These are phyloP conservation scores for Fusarium circinatum DNA, from an alignment of 2,329 filamentous ascomycete genomes.

Conservation along the genomic window DNA sequence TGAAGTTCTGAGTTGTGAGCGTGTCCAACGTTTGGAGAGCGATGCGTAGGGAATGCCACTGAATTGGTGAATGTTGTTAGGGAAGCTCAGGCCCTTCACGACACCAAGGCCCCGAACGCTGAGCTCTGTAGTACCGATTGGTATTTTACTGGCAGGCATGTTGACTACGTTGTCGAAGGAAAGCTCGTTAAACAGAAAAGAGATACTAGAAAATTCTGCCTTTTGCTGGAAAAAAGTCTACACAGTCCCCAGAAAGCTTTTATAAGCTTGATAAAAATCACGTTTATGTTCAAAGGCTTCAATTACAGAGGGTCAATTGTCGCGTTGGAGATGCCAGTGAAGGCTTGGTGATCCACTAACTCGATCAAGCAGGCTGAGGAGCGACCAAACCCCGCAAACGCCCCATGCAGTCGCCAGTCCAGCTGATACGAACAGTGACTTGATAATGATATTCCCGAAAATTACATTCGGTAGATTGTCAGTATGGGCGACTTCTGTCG, in stretches of 20 bases:
- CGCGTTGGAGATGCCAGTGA: not conserved
- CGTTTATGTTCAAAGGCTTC: rapidly evolving
- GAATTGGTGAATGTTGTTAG: constrained; percentile 15
- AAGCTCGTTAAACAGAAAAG: not conserved
- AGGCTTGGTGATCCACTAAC: not conserved
- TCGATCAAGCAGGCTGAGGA: not conserved
- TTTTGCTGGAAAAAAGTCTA: no score
- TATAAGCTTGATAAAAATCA: not conserved
- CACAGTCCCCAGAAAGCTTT: not conserved
- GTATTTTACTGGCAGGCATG: not conserved
- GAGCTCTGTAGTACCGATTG: not conserved
- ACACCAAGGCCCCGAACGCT: not conserved
- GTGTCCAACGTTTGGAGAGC: constrained; percentile 30
- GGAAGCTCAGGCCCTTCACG: constrained; percentile 11
- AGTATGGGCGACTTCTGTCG: not conserved
- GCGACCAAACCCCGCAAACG: not conserved
- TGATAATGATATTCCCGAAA: not conserved
- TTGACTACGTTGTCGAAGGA: not conserved
- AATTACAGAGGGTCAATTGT: not conserved
- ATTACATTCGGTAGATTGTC: no score
- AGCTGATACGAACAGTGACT: not conserved
- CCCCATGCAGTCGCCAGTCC: not conserved
- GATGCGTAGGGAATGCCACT: constrained; percentile 25
- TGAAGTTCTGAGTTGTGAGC: constrained; percentile 5
- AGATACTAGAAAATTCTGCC: not conserved